Percentiles rank a stretch among this genome's conserved stretches.
These are phyloP conservation scores for Trichophyton benhamiae DNA, from an alignment of 2,329 filamentous ascomycete genomes.

Conservation along the genomic window DNA sequence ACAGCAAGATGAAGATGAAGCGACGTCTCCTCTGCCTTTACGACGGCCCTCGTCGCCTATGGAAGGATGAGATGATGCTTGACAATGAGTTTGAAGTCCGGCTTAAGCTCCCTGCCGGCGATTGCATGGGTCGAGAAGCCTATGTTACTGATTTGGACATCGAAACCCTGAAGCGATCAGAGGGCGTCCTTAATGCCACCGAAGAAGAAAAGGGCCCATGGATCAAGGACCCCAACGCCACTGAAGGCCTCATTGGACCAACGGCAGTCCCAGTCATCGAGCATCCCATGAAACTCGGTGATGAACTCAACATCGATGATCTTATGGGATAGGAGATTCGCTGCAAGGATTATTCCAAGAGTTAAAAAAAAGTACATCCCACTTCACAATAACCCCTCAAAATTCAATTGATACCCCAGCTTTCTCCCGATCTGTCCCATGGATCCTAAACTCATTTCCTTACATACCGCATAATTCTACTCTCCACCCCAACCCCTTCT, in stretches of 20 bases:
- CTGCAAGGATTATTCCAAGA: neutral
- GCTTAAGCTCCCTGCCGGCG: slow-evolving; percentile 62
- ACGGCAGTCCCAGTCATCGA: slow-evolving; percentile 12
- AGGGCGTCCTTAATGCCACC: slow-evolving; percentile 67
- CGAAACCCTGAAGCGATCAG: slow-evolving; percentile 75
- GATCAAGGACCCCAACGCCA: slow-evolving; percentile 32
- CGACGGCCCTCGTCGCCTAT: slow-evolving; percentile 72
- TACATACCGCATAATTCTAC: neutral
- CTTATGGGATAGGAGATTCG: slow-evolving; percentile 16
- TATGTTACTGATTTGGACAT: slow-evolving; percentile 92
- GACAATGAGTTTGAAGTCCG: slow-evolving; percentile 90
- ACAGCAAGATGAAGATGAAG: slow-evolving; percentile 95
- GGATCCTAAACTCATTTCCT: too few species aligned
- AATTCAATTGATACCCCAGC: neutral
- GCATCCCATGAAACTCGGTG: slow-evolving; percentile 12
- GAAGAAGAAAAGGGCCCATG: slow-evolving; percentile 80
- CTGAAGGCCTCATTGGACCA: slow-evolving; percentile 11
- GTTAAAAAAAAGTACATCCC: neutral
- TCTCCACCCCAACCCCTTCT: neutral
- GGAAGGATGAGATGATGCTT: slow-evolving; percentile 99
- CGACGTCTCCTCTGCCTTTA: slow-evolving; percentile 91
- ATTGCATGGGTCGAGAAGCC: slow-evolving; percentile 68
- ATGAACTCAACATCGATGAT: slow-evolving; percentile 17
- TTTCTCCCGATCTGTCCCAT: neutral
- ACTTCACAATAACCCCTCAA: neutral